Percentiles rank a stretch among this genome's conserved stretches.
phyloP scores from a whole-genome alignment of 164 flowering plant genomes.

The Amborella trichopoda region DNA sequence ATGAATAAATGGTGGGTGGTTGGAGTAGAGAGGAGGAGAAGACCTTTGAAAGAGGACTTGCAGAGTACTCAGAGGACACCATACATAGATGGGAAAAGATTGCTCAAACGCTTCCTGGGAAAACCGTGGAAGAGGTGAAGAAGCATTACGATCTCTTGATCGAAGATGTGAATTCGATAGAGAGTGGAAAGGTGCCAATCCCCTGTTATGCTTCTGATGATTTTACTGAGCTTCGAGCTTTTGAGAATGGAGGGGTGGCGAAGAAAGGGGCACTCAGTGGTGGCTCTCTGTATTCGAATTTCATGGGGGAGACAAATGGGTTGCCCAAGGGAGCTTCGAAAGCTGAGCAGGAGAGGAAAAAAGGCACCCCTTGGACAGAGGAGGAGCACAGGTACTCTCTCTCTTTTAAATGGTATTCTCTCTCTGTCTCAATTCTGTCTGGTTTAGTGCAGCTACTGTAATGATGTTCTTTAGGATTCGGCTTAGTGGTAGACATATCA shows the following conservation, averaged over 20 bases:
- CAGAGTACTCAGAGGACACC: constrained; percentile 19
- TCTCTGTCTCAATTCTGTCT: not conserved
- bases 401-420: too few relatives aligned
- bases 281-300: constrained; percentile 9
- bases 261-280: constrained; percentile 14
- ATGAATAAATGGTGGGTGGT: not conserved
- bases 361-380: constrained; percentile 94
- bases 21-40: constrained; percentile 83
- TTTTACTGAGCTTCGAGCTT: constrained; percentile 9
- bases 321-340: constrained; percentile 29
- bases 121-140: constrained; percentile 41
- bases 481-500: too few relatives aligned
- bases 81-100: constrained; percentile 41
- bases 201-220: constrained; percentile 48
- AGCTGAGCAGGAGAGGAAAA: constrained; percentile 66
- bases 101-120: constrained; percentile 41
- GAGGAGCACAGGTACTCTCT: constrained; percentile 74
- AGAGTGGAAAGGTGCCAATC: constrained; percentile 50
- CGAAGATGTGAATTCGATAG: constrained; percentile 63
- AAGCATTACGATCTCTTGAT: constrained; percentile 41
- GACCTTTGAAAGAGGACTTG: constrained; percentile 70
- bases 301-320: constrained; percentile 16
- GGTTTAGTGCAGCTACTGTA: too few relatives aligned
- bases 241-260: constrained; percentile 2
- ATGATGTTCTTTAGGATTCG: too few relatives aligned